phyloP scores from a whole-genome alignment of 805 yeast genomes.

The Blastobotrys parvus region DNA sequence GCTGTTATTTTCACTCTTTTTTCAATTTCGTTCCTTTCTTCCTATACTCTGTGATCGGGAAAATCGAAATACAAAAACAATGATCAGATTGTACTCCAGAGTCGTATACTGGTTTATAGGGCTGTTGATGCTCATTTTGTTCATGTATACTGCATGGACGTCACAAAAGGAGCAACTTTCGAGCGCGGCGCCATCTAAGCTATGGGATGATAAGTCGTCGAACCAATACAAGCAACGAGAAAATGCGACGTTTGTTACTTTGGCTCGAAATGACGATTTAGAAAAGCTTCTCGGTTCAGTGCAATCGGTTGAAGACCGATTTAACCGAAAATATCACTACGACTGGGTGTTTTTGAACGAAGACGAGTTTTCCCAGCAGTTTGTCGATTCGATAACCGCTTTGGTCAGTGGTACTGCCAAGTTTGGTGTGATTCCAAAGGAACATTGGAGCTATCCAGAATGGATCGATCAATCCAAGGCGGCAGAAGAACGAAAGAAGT shows the following conservation, averaged over 20 bases:
- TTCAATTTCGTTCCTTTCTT: too few species aligned
- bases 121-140: neutral
- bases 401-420: conserved; percentile 52
- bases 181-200: neutral
- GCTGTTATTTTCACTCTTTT: too few species aligned
- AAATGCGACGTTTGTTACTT: conserved; percentile 60
- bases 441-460: conserved; percentile 64
- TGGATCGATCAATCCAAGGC: conserved; percentile 52
- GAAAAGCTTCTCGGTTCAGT: conserved; percentile 50
- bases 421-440: conserved; percentile 53
- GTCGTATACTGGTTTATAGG: conserved; percentile 8
- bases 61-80: too few species aligned
- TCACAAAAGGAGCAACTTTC: neutral
- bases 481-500: conserved; percentile 35
- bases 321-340: conserved; percentile 52
- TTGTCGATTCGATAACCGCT: conserved; percentile 39
- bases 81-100: conserved; percentile 2
- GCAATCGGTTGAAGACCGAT: conserved; percentile 55
- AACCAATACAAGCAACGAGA: conserved; percentile 7
- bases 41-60: too few species aligned
- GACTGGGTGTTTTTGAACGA: conserved; percentile 81
- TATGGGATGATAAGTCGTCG: neutral
- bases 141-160: conserved; percentile 3
- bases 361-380: conserved; percentile 49
- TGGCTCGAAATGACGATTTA: conserved; percentile 63